These are phyloP conservation scores for Fomitopsis betulina DNA, from an alignment of 1,284 basidiomycete species.

Conservation along the genomic window DNA sequence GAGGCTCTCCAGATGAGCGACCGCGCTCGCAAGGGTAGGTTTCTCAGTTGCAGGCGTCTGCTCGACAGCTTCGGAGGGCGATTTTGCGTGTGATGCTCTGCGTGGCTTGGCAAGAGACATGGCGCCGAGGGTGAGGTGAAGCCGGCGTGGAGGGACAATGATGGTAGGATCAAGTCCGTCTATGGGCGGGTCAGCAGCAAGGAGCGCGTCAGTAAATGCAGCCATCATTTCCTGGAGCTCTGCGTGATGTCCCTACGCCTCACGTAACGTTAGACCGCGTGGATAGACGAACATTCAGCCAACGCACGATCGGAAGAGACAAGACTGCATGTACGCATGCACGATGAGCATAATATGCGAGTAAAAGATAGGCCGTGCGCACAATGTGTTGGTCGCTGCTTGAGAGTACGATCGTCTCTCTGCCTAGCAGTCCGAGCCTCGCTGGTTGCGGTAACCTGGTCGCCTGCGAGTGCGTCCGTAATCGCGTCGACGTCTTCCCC, in stretches of 20 bases:
- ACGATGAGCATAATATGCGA: background rate
- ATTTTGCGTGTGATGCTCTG: background rate
- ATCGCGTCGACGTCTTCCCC: too few relatives aligned
- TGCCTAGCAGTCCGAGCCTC: background rate
- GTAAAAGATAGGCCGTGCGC: slow-evolving; percentile 5
- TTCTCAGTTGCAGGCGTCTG: background rate
- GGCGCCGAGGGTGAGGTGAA: slow-evolving; percentile 69
- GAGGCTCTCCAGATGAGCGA: slow-evolving; percentile 43
- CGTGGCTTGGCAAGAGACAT: slow-evolving; percentile 43
- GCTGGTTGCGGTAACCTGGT: background rate
- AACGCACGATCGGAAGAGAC: slow-evolving; percentile 18
- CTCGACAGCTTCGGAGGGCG: background rate
- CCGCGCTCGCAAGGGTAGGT: slow-evolving; percentile 40
- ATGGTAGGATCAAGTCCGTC: slow-evolving; percentile 56
- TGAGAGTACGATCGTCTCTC: slow-evolving; percentile 2
- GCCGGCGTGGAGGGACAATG: slow-evolving; percentile 52
- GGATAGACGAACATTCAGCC: background rate
- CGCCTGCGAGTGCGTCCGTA: background rate
- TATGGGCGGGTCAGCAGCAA: slow-evolving; percentile 31
- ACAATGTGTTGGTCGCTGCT: slow-evolving; percentile 25
- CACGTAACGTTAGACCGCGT: background rate
- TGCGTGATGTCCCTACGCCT: slow-evolving; percentile 47
- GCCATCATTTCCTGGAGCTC: slow-evolving; percentile 36
- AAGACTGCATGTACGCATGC: slow-evolving; percentile 15
- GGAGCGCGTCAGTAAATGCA: slow-evolving; percentile 43